Percentiles rank a stretch among this genome's conserved stretches.
phyloP scores from a whole-genome alignment of 495 filamentous ascomycete species.

The Neurospora discreta region DNA sequence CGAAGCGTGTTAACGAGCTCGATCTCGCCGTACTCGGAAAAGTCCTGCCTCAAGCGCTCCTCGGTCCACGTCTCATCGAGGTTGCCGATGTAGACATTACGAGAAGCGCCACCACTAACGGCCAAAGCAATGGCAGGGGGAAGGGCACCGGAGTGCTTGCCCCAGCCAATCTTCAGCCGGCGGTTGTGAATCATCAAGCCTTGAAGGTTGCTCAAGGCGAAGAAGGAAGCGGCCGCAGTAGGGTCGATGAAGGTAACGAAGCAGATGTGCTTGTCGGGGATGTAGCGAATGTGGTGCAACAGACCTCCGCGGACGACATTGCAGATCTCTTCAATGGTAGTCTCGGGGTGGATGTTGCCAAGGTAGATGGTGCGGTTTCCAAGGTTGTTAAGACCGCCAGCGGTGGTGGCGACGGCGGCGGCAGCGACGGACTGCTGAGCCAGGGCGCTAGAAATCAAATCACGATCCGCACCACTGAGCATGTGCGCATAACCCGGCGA shows the following conservation, averaged over 20 bases:
- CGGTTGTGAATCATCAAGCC: slow-evolving; percentile 99
- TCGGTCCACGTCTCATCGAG: slow-evolving; percentile 95
- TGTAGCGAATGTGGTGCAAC: slow-evolving; percentile 96
- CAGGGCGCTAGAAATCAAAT: slow-evolving; percentile 88
- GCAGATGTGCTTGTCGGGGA: slow-evolving; percentile 99
- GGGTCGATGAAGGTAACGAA: slow-evolving; percentile 99
- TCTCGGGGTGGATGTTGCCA: slow-evolving; percentile 97
- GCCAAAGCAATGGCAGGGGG: slow-evolving; percentile 93
- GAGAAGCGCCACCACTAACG: slow-evolving; percentile 88
- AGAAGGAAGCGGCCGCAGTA: slow-evolving; percentile 94
- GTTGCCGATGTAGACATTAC: slow-evolving; percentile 97
- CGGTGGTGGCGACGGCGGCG: slow-evolving; percentile 90
- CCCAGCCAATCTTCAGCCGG: slow-evolving; percentile 96
- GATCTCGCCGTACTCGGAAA: slow-evolving; percentile 95
- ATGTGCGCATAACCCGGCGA: slow-evolving; percentile 96
- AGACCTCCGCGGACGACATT: slow-evolving; percentile 91
- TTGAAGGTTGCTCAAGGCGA: slow-evolving; percentile 91
- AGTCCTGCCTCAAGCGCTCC: slow-evolving; percentile 90
- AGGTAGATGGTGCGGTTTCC: slow-evolving; percentile 97
- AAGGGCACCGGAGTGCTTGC: slow-evolving; percentile 95
- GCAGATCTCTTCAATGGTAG: slow-evolving; percentile 96
- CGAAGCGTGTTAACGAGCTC: slow-evolving; percentile 93
- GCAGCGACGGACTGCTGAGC: slow-evolving; percentile 97
- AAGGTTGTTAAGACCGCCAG: slow-evolving; percentile 91
- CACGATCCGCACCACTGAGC: slow-evolving; percentile 87